Evolutionary conservation across 345 rosid genomes (phyloP).

Genomic region (Microthlaspi erraticum): DNA sequence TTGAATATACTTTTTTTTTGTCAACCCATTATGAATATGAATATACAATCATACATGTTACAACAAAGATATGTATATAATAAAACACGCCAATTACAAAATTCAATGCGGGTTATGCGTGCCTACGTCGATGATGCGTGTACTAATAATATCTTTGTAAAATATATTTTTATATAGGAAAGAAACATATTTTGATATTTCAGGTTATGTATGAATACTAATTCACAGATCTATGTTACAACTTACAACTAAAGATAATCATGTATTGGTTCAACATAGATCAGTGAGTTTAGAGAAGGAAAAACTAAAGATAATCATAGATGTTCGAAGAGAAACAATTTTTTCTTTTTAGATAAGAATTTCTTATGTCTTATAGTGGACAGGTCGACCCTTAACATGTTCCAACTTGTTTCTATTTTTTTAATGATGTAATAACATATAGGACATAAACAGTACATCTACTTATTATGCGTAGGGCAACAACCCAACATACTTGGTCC

Average conservation of each 20-base stretch:
- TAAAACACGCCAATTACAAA: slow-evolving; percentile 25
- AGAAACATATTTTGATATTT: too few species aligned
- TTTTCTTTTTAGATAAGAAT: neutral
- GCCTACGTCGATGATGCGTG: slow-evolving; percentile 27
- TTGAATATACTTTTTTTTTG: neutral
- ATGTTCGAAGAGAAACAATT: too few species aligned
- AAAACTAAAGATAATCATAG: too few species aligned
- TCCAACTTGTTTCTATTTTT: slow-evolving; percentile 19
- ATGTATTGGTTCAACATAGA: too few species aligned
- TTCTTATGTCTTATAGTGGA: slow-evolving; percentile 7
- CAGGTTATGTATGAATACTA: too few species aligned
- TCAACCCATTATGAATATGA: slow-evolving; percentile 34
- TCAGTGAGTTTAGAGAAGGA: too few species aligned
- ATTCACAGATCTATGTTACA: too few species aligned
- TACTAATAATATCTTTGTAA: neutral
- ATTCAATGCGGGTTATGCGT: slow-evolving; percentile 4
- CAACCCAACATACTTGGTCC: slow-evolving; percentile 37
- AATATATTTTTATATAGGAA: too few species aligned
- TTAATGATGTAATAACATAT: slow-evolving; percentile 8
- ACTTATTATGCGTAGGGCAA: slow-evolving; percentile 36
- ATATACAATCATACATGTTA: slow-evolving; percentile 29
- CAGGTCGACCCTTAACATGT: slow-evolving; percentile 14
- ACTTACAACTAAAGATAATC: too few species aligned
- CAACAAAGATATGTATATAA: slow-evolving; percentile 3
- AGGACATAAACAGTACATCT: neutral